Evolutionary conservation across 192 early-diverging fungal species (phyloP).

Genomic region (Entomortierella lignicola): DNA sequence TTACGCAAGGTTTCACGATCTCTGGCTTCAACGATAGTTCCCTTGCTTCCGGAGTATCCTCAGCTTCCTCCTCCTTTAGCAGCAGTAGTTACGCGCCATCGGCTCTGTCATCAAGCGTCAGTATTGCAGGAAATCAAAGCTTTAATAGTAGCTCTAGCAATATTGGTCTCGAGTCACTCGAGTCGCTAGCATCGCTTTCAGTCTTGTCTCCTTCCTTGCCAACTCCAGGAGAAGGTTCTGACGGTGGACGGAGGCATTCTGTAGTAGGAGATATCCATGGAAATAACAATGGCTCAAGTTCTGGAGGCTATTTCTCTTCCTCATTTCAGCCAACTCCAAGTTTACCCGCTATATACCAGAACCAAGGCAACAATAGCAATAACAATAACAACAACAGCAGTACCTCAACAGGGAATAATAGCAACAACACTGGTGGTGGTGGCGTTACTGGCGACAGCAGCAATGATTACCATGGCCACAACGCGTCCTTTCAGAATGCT

Average conservation of each 20-base stretch:
- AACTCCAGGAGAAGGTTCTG: neutral
- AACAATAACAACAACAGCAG: neutral
- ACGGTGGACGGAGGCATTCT: neutral
- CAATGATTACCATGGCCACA: neutral
- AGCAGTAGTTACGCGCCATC: neutral
- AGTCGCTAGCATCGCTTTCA: constrained; percentile 25
- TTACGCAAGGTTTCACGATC: constrained; percentile 4
- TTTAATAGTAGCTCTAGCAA: constrained; percentile 8
- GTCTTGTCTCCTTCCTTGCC: constrained; percentile 18
- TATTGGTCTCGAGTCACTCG: constrained; percentile 22
- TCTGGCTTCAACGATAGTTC: constrained; percentile 1
- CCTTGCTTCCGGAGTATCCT: neutral
- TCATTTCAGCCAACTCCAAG: constrained; percentile 11
- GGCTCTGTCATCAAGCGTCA: neutral
- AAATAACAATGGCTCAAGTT: neutral
- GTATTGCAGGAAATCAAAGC: neutral
- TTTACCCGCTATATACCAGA: constrained; percentile 12
- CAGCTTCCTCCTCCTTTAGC: too few relatives aligned
- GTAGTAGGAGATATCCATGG: neutral
- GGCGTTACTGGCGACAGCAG: neutral
- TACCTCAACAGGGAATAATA: neutral
- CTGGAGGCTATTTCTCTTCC: constrained; percentile 19
- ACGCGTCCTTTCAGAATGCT: neutral
- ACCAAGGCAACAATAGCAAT: constrained; percentile 5
- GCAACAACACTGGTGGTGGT: neutral